phyloP scores from a whole-genome alignment of 331 rosid species.

The Saraca asoca region DNA sequence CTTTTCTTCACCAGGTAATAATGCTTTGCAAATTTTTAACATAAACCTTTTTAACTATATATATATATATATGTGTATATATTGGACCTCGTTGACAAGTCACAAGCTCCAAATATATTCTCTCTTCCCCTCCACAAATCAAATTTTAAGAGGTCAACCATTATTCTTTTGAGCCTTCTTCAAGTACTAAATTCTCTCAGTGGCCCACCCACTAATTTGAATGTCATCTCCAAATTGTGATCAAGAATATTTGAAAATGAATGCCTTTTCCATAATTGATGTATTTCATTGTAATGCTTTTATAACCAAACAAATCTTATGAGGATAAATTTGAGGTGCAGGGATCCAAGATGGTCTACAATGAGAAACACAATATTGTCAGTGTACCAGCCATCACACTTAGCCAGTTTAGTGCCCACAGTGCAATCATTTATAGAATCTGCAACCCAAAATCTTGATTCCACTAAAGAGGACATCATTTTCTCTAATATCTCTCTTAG shows the following conservation, averaged over 20 bases:
- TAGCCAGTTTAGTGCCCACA: conserved; percentile 71
- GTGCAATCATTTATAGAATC: conserved; percentile 86
- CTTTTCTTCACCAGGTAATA: conserved; percentile 80
- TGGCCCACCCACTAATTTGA: too few species aligned
- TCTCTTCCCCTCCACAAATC: too few species aligned
- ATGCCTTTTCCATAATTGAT: too few species aligned
- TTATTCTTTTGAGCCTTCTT: too few species aligned
- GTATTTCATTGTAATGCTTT: too few species aligned
- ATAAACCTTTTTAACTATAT: neutral
- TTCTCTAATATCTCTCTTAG: conserved; percentile 76
- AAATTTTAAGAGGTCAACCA: too few species aligned
- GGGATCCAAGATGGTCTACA: conserved; percentile 86
- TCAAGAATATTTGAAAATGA: too few species aligned
- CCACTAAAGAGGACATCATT: conserved; percentile 48
- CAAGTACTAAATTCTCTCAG: too few species aligned
- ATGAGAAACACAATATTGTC: conserved; percentile 81
- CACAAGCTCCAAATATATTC: too few species aligned
- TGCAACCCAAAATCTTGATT: conserved; percentile 65
- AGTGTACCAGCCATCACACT: conserved; percentile 77
- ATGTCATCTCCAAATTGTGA: too few species aligned
- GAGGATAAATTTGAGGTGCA: conserved; percentile 34
- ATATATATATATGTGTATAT: too few species aligned
- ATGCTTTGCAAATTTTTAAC: neutral
- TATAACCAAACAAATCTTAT: neutral
- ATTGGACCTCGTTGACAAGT: neutral